These are phyloP conservation scores for Macadamia integrifolia DNA, from an alignment of 164 flowering plant species.

Conservation along the genomic window DNA sequence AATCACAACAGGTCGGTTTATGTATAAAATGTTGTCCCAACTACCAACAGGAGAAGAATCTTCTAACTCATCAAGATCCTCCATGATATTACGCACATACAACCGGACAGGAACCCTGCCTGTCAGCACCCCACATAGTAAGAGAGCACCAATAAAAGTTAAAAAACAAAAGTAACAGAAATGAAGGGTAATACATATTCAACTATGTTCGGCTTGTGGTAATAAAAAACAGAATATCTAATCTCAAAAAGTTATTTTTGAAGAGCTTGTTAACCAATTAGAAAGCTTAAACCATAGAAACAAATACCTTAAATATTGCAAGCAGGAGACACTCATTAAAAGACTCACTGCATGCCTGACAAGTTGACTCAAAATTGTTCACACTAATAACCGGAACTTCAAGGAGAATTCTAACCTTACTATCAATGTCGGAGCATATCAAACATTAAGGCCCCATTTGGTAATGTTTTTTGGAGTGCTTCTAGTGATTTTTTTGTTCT, in stretches of 20 bases:
- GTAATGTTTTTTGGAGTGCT: too few relatives aligned
- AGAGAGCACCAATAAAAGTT: conserved; percentile 8
- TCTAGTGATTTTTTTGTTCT: too few relatives aligned
- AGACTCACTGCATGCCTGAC: too few relatives aligned
- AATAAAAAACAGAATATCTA: too few relatives aligned
- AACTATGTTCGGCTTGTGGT: neutral
- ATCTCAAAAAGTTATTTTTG: neutral
- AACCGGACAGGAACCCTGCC: conserved; percentile 90
- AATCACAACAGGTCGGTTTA: conserved; percentile 79
- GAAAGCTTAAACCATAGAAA: neutral
- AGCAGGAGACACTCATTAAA: neutral
- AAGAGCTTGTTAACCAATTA: neutral
- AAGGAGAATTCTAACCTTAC: too few relatives aligned
- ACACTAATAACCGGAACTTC: too few relatives aligned
- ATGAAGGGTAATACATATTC: neutral
- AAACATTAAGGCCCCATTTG: too few relatives aligned
- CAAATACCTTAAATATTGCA: neutral
- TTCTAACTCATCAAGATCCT: conserved; percentile 61
- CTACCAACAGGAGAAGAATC: conserved; percentile 56
- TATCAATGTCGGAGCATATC: too few relatives aligned
- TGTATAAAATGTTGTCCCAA: conserved; percentile 79
- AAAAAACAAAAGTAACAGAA: neutral
- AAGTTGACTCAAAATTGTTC: too few relatives aligned
- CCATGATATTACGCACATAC: conserved; percentile 50
- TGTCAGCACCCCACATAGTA: conserved; percentile 28